Conservation (phyloP, 352 stramenopile species). For the Globisporangium lucens region DNA sequence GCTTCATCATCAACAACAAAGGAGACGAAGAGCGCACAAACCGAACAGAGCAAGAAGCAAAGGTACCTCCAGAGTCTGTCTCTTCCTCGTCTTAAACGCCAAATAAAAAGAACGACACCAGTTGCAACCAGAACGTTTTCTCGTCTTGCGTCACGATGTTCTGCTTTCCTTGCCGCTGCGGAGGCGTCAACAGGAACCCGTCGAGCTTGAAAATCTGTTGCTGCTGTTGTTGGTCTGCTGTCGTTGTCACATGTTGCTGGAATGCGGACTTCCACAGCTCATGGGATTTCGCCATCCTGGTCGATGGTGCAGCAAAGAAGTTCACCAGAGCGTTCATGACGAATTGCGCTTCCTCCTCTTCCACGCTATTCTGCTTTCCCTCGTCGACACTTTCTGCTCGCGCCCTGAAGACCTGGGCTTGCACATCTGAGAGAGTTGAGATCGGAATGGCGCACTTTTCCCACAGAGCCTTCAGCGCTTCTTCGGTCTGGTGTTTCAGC, state of each 20-base stretch:
- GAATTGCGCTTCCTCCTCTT: neutral
- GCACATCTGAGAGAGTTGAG: constrained; percentile 24
- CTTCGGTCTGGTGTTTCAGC: constrained; percentile 42
- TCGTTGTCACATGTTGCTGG: neutral
- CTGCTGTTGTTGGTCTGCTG: neutral
- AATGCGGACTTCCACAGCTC: constrained; percentile 7
- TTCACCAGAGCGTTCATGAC: constrained; percentile 4
- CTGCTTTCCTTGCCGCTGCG: neutral
- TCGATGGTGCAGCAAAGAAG: constrained; percentile 1
- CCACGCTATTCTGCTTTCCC: neutral
- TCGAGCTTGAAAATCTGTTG: neutral
- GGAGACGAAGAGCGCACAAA: neutral
- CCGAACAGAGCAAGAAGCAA: neutral
- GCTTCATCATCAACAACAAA: neutral
- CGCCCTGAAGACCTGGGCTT: neutral
- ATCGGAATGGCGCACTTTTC: constrained; percentile 28
- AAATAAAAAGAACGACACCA: constrained; percentile 67
- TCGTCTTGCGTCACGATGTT: constrained; percentile 16
- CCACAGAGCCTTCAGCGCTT: constrained; percentile 40
- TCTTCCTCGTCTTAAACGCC: constrained; percentile 17
- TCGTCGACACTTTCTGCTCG: neutral
- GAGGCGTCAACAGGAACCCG: neutral
- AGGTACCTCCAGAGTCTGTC: neutral
- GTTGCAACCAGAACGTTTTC: constrained; percentile 51
- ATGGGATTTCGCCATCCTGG: neutral